Percentiles rank a stretch among this genome's conserved stretches.
These are phyloP conservation scores for Eucalyptus cloeziana DNA, from an alignment of 345 rosid genomes.

Conservation along the genomic window DNA sequence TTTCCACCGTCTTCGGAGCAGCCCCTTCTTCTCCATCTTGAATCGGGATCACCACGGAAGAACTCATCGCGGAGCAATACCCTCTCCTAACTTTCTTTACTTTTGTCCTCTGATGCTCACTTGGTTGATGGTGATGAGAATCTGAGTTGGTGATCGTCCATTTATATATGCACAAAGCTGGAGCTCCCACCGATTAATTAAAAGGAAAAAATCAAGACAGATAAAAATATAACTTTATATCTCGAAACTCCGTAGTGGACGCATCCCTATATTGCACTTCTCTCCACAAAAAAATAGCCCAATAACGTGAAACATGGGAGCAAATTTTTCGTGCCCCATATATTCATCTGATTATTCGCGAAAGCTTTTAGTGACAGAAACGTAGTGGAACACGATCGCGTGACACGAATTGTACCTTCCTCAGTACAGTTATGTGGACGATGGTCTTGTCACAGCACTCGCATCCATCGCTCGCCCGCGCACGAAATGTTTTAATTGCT, in stretches of 20 bases:
- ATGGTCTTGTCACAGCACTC: slow-evolving; percentile 10
- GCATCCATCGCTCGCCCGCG: background rate
- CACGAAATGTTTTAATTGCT: background rate
- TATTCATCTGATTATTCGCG: background rate
- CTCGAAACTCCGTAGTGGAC: slow-evolving; percentile 8
- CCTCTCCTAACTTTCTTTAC: background rate
- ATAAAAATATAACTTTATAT: background rate
- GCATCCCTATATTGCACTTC: background rate
- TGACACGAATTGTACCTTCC: background rate
- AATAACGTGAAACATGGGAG: background rate
- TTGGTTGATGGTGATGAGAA: background rate
- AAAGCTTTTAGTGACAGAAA: background rate
- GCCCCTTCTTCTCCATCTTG: background rate
- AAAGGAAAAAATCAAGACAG: background rate
- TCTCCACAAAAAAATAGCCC: background rate
- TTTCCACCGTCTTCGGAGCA: background rate
- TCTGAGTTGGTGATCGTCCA: background rate
- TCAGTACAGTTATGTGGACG: background rate
- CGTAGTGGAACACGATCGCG: slow-evolving; percentile 39
- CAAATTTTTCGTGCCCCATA: background rate
- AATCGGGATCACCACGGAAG: background rate
- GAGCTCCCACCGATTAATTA: background rate
- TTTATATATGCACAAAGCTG: background rate
- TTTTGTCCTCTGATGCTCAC: background rate
- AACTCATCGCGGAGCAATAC: background rate